These are phyloP conservation scores for Colletotrichum eremochloae DNA, from an alignment of 2,329 filamentous ascomycete species.

Conservation along the genomic window DNA sequence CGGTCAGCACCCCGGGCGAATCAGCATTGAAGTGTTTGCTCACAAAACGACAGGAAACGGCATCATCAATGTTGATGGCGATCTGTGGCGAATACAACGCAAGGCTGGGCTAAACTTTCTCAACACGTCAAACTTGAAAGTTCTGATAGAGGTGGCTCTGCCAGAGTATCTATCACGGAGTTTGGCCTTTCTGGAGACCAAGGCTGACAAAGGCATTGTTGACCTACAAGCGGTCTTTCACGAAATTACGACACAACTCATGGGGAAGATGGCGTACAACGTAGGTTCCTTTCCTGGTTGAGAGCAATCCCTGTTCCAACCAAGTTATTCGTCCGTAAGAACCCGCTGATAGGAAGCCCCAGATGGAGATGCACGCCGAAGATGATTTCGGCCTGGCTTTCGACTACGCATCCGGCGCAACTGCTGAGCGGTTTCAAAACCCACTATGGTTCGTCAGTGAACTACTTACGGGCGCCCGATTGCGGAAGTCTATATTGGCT, in stretches of 20 bases:
- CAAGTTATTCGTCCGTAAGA: not conserved
- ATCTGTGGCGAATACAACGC: constrained; percentile 72
- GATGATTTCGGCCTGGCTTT: constrained; percentile 73
- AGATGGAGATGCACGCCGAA: constrained; percentile 75
- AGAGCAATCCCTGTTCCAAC: not conserved
- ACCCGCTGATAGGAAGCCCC: not conserved
- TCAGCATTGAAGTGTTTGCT: constrained; percentile 46
- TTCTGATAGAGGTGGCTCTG: constrained; percentile 69
- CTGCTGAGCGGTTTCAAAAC: constrained; percentile 74
- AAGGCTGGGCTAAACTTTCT: constrained; percentile 73
- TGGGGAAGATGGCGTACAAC: constrained; percentile 78
- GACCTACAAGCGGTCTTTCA: constrained; percentile 73
- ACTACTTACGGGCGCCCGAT: constrained; percentile 59
- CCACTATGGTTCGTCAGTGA: constrained; percentile 74
- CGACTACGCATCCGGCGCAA: constrained; percentile 71
- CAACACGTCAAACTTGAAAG: constrained; percentile 67
- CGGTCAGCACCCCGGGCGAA: constrained; percentile 47
- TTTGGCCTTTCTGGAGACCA: constrained; percentile 54
- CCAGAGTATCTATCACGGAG: constrained; percentile 65
- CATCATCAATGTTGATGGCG: constrained; percentile 76
- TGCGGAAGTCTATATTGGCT: constrained; percentile 62
- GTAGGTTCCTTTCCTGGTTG: constrained; percentile 46
- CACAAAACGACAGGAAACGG: constrained; percentile 61
- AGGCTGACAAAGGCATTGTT: constrained; percentile 50
- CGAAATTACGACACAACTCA: constrained; percentile 74